phyloP scores from a whole-genome alignment of 768 basidiomycete genomes.

The Tephrocybe rancida region DNA sequence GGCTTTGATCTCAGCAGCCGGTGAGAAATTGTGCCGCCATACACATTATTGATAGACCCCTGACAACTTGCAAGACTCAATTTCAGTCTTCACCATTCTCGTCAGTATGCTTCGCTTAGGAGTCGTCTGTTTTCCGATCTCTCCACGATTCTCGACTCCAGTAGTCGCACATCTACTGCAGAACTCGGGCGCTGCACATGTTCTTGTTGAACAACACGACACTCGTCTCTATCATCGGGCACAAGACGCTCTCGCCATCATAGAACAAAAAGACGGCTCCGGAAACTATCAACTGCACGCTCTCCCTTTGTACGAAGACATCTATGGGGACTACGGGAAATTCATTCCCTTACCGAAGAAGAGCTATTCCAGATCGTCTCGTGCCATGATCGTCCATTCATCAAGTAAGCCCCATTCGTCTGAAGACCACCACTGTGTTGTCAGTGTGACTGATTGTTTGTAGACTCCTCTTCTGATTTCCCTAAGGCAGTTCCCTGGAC shows the following conservation, averaged over 20 bases:
- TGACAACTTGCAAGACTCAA: neutral
- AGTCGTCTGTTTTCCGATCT: neutral
- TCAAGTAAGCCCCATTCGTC: neutral
- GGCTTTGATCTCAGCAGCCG: neutral
- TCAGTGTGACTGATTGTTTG: no score
- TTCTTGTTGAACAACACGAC: neutral
- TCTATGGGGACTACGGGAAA: neutral
- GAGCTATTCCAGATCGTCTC: neutral
- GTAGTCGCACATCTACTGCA: conserved; percentile 2
- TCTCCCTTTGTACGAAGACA: neutral
- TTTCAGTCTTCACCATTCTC: neutral
- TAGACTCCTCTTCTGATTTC: conserved; percentile 1
- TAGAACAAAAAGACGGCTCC: no score
- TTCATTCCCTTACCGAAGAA: neutral
- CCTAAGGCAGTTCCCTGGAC: conserved; percentile 4
- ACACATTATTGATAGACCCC: no score
- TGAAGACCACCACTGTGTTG: no score
- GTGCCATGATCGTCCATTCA: conserved; percentile 3
- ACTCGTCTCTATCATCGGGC: neutral
- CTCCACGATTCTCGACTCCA: conserved; percentile 1
- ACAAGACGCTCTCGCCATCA: neutral
- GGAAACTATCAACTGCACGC: neutral
- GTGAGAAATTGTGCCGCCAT: no score
- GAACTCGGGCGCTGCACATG: neutral
- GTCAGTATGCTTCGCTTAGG: neutral